phyloP scores from a whole-genome alignment of 2,329 filamentous ascomycete species.

The Pseudocercospora musae region DNA sequence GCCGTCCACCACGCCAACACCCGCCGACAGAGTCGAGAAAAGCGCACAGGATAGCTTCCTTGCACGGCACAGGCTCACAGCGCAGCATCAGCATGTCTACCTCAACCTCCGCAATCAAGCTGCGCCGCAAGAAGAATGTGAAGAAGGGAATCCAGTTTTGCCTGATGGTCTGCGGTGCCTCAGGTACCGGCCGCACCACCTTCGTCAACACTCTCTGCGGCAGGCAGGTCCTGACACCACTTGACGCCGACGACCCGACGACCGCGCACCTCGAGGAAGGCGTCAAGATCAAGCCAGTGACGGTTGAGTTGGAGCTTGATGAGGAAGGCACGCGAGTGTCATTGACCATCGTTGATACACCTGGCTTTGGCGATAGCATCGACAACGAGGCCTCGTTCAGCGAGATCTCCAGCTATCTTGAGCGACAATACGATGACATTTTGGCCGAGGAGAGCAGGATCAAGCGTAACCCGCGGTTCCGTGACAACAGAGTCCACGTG shows the following conservation, averaged over 20 bases:
- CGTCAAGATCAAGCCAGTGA: constrained; percentile 97
- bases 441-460: constrained; percentile 98
- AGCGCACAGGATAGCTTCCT: constrained; percentile 26
- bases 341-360: constrained; percentile 96
- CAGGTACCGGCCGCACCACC: constrained; percentile 95
- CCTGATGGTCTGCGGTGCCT: constrained; percentile 99
- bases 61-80: constrained; percentile 18
- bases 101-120: constrained; percentile 63
- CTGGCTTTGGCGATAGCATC: constrained; percentile 97
- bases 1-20: background rate
- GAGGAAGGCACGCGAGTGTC: constrained; percentile 98
- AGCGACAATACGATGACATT: constrained; percentile 99
- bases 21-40: constrained; percentile 7
- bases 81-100: constrained; percentile 32
- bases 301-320: constrained; percentile 92
- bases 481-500: constrained; percentile 97
- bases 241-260: constrained; percentile 86
- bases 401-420: constrained; percentile 96
- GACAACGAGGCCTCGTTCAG: constrained; percentile 95
- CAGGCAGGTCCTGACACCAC: constrained; percentile 84
- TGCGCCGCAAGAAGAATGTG: constrained; percentile 99
- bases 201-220: constrained; percentile 99
- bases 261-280: constrained; percentile 92
- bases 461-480: constrained; percentile 99
- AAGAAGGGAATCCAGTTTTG: constrained; percentile 99